These are phyloP conservation scores for Sporothrix schenckii DNA, from an alignment of 2,329 filamentous ascomycete species.

Conservation along the genomic window DNA sequence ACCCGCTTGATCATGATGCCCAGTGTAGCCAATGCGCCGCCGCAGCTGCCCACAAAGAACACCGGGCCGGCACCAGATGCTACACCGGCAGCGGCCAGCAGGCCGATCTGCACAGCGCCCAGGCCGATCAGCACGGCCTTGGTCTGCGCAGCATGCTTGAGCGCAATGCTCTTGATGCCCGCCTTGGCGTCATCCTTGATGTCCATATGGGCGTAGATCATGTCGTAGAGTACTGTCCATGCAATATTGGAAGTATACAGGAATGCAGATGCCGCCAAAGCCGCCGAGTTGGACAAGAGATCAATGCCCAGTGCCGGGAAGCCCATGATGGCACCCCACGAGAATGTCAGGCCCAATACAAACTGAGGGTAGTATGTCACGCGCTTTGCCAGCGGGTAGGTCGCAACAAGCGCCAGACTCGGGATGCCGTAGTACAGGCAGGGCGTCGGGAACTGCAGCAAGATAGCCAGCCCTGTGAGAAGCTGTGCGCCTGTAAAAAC, in stretches of 20 bases:
- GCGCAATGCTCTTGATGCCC: constrained; percentile 84
- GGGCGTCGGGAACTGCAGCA: constrained; percentile 72
- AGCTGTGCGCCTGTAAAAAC: constrained; percentile 76
- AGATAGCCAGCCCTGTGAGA: constrained; percentile 69
- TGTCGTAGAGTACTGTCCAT: constrained; percentile 89
- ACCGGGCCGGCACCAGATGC: constrained; percentile 68
- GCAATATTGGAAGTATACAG: constrained; percentile 78
- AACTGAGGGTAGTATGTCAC: constrained; percentile 86
- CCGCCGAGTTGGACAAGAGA: constrained; percentile 64
- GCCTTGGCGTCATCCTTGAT: constrained; percentile 82
- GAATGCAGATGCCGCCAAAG: constrained; percentile 66
- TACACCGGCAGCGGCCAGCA: constrained; percentile 70
- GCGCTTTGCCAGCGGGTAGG: constrained; percentile 82
- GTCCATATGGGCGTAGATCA: constrained; percentile 93
- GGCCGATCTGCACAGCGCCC: constrained; percentile 67
- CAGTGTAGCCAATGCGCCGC: constrained; percentile 63
- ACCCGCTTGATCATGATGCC: constrained; percentile 69
- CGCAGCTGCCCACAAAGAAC: constrained; percentile 69
- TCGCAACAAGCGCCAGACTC: constrained; percentile 70
- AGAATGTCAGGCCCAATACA: constrained; percentile 81
- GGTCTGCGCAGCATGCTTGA: constrained; percentile 76
- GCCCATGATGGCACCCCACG: constrained; percentile 86
- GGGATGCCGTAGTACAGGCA: constrained; percentile 80
- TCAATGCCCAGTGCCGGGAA: constrained; percentile 82
- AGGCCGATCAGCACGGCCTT: constrained; percentile 74